phyloP scores from a whole-genome alignment of 2,329 filamentous ascomycete genomes.

The Rhynchosporium graminicola region DNA sequence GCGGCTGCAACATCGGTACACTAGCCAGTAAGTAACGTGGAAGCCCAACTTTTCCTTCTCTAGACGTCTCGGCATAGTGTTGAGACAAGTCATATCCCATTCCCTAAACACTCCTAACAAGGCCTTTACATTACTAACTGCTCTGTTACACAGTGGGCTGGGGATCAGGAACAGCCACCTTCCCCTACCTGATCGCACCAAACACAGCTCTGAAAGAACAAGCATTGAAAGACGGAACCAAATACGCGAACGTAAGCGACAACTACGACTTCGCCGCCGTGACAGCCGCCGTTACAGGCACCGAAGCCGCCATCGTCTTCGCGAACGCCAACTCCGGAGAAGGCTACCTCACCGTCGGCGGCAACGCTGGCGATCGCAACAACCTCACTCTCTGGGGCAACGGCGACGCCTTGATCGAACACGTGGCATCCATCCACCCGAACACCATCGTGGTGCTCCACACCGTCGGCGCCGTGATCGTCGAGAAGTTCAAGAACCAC shows the following conservation, averaged over 20 bases:
- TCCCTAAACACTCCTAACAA: too few relatives aligned
- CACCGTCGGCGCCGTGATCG: slow-evolving; percentile 75
- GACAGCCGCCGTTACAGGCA: slow-evolving; percentile 65
- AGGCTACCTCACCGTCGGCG: slow-evolving; percentile 78
- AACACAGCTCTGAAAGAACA: slow-evolving; percentile 67
- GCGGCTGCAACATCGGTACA: slow-evolving; percentile 57
- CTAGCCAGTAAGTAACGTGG: slow-evolving; percentile 47
- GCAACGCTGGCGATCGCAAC: slow-evolving; percentile 83
- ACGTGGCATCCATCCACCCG: slow-evolving; percentile 73
- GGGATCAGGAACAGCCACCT: slow-evolving; percentile 74
- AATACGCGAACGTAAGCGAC: slow-evolving; percentile 67
- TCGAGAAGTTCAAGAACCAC: slow-evolving; percentile 73
- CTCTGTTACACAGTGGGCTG: slow-evolving; percentile 59
- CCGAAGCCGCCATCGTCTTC: slow-evolving; percentile 78
- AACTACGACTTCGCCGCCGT: slow-evolving; percentile 55
- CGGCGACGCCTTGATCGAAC: slow-evolving; percentile 78
- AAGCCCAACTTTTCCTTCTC: too few relatives aligned
- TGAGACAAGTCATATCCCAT: too few relatives aligned
- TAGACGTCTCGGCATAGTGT: too few relatives aligned
- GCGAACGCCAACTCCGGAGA: slow-evolving; percentile 86
- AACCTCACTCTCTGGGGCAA: slow-evolving; percentile 89
- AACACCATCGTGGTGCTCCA: slow-evolving; percentile 94
- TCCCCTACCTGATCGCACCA: slow-evolving; percentile 76
- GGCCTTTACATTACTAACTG: too few relatives aligned
- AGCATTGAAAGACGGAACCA: slow-evolving; percentile 58